A percentile compares a stretch with the other conserved stretches of the same genome.
phyloP scores from a whole-genome alignment of 1,284 basidiomycete genomes.

The Chiua sp. region DNA sequence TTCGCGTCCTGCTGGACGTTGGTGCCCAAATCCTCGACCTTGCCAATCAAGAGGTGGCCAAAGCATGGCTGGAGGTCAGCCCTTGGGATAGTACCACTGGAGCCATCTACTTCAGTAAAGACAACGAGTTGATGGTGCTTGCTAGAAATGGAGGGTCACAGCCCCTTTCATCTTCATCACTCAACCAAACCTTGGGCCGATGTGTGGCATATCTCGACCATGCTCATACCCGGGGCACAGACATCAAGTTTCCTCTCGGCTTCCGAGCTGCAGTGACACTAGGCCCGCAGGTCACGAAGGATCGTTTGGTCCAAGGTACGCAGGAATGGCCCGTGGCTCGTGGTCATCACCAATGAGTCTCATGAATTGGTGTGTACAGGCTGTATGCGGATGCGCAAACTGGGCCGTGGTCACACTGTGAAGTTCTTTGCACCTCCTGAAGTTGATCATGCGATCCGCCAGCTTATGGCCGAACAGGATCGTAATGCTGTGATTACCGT shows the following conservation, averaged over 20 bases:
- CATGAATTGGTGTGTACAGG: conserved; percentile 27
- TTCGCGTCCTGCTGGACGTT: conserved; percentile 57
- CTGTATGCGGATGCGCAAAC: conserved; percentile 53
- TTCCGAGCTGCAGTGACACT: conserved; percentile 34
- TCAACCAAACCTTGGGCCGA: conserved; percentile 43
- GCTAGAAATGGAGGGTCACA: conserved; percentile 44
- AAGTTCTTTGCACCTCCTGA: conserved; percentile 53
- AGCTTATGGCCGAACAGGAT: conserved; percentile 22
- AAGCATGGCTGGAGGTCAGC: conserved; percentile 44
- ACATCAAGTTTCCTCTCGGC: conserved; percentile 51
- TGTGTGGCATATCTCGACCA: conserved; percentile 60
- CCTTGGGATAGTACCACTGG: conserved; percentile 35
- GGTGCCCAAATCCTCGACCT: conserved; percentile 63
- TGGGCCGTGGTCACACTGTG: conserved; percentile 51
- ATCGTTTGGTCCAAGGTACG: conserved; percentile 55
- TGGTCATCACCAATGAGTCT: no score
- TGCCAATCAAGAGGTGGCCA: conserved; percentile 46
- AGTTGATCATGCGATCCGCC: conserved; percentile 43
- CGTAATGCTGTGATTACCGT: conserved; percentile 22
- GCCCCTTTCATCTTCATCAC: conserved; percentile 47
- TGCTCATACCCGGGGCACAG: conserved; percentile 59
- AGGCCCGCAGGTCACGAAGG: conserved; percentile 53
- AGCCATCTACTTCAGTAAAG: conserved; percentile 50
- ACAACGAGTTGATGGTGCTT: conserved; percentile 30
- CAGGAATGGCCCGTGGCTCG: not conserved